A percentile compares a stretch with the other conserved stretches of the same genome.
Evolutionary conservation across 768 basidiomycete species (phyloP).

Genomic region (Hericium erinaceus): DNA sequence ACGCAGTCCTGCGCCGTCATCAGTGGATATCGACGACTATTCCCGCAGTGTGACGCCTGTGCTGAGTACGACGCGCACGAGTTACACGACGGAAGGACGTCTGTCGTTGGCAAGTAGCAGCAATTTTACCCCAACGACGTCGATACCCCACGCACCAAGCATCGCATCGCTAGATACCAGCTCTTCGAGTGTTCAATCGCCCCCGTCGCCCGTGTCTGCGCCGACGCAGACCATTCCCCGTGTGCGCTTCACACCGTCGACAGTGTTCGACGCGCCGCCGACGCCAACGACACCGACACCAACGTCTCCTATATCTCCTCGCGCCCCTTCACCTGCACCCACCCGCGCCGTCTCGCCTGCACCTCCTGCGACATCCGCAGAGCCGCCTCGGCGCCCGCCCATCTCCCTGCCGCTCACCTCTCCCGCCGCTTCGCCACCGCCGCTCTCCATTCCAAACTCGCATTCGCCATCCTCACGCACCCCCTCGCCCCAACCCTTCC

Average conservation of each 20-base stretch:
- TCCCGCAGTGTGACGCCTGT: not conserved
- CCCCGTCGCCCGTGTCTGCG: not conserved
- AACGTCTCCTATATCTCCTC: not conserved
- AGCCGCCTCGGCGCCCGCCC: not conserved
- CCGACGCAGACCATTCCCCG: not conserved
- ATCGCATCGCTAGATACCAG: not conserved
- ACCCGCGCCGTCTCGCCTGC: not conserved
- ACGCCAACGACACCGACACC: not conserved
- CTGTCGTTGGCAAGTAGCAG: not conserved
- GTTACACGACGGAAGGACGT: not conserved
- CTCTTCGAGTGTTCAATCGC: not conserved
- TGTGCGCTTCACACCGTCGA: conserved; percentile 12
- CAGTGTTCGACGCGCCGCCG: conserved; percentile 1
- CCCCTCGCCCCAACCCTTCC: conserved; percentile 1
- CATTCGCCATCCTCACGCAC: not conserved
- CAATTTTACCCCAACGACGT: not conserved
- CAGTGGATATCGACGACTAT: not conserved
- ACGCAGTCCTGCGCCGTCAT: conserved; percentile 1
- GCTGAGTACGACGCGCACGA: not conserved
- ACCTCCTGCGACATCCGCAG: not conserved
- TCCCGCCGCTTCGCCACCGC: not conserved
- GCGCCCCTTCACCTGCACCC: not conserved
- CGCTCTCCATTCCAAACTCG: not conserved
- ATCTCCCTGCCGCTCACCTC: not conserved
- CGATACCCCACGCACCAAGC: not conserved